Conservation (phyloP, 768 basidiomycete species). For the Crassisporium funariophilum region DNA sequence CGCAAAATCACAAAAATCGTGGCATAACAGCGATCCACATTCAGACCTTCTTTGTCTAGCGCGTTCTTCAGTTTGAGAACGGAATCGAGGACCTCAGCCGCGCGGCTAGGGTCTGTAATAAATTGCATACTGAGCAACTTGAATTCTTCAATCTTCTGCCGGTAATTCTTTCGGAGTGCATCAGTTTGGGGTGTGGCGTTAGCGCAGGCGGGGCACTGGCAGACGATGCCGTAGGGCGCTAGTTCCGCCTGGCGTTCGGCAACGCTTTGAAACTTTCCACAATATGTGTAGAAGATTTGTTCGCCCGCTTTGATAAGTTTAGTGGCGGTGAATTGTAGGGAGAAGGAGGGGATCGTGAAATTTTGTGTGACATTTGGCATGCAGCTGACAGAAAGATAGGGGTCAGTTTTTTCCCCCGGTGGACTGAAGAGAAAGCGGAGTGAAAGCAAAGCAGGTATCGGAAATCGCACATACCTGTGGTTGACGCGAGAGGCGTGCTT, state of each 20-base stretch:
- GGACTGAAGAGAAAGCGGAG: background rate
- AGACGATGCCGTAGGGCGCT: slow-evolving; percentile 32
- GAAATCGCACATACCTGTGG: slow-evolving; percentile 25
- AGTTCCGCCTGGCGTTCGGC: slow-evolving; percentile 27
- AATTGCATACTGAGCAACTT: background rate
- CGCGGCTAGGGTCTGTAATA: background rate
- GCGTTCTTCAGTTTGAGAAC: background rate
- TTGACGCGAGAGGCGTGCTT: slow-evolving; percentile 26
- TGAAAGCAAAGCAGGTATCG: background rate
- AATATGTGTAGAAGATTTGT: slow-evolving; percentile 34
- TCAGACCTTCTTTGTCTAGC: background rate
- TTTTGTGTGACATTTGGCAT: slow-evolving; percentile 19
- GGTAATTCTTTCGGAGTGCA: slow-evolving; percentile 4
- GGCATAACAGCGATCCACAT: background rate
- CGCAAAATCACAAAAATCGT: background rate
- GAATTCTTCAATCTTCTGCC: background rate
- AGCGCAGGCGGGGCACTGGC: slow-evolving; percentile 35
- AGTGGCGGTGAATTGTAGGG: slow-evolving; percentile 27
- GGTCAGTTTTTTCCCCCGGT: background rate
- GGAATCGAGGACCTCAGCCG: background rate
- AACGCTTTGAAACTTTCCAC: slow-evolving; percentile 5
- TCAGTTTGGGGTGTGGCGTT: slow-evolving; percentile 20
- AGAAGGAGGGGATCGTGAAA: slow-evolving; percentile 30
- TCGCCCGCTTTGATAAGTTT: slow-evolving; percentile 34
- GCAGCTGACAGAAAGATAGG: slow-evolving; percentile 19